Evolutionary conservation across 2,329 filamentous ascomycete genomes (phyloP), one percentile per base, ranked within the genome.

Genomic region (Eutypella sp.): DNA sequence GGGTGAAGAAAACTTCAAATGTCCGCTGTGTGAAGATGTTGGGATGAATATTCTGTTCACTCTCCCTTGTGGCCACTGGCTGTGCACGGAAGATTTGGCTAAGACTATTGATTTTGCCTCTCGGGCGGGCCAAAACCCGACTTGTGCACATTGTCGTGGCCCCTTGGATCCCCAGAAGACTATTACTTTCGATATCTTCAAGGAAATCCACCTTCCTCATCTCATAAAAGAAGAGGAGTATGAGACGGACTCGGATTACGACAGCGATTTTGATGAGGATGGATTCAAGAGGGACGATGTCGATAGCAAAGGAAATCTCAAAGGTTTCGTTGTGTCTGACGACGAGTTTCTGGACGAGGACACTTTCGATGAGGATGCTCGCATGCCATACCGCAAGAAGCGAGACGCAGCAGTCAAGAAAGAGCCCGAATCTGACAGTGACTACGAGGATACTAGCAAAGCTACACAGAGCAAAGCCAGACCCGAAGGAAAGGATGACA

Each of bases 21-120:
- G 90, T 58, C 87, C 87, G 0, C 82, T 93, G 18, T 96, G 90
- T 62, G 84, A 87, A 47, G 90, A 96, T 57, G 82, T 74, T 2
- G 80, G 85, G 6, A 73, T 78, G 13, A 90, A 91, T 50, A 87
- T 88, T 0, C 79, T 79, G 3, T 87, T 95, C 51, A 85, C 91
- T 63, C 74, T 89, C 42, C 89, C 89, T 1, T 96, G 90, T 58
- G 90, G 90, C 2, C 90, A 96, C 59, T 81, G 84, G 48, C 82
- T 82, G 20, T 96, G 90, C 64, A 70, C 76, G 1, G 85, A 90
- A 51, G 96, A 90, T 60, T 82, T 93, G 49, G 75, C 80, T 5
- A 80, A 77, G 45, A 75, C 95, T 40, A 74, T 75, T 0, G 87
- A 89, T 50, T 81, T 68, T 37, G 73, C 71, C 49, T 68, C 85